Base-by-base conservation (phyloP, 2,329 filamentous ascomycete species). In the Orbilia javanica region DNA sequence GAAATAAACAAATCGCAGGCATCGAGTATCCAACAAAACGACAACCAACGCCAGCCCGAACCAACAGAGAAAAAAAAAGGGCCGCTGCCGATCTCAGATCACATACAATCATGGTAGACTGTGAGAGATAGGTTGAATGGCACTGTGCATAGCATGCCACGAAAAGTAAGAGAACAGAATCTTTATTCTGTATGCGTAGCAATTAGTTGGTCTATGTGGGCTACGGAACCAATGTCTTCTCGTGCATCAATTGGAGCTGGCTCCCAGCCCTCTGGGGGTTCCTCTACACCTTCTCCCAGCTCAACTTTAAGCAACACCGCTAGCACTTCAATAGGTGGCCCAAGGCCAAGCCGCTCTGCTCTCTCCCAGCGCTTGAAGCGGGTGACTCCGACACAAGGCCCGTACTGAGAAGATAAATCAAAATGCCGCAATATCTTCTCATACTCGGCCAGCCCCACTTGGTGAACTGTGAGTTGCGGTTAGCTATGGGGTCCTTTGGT, bases 371-470 rank as follows among this genome's bases (percentile, higher is more conserved):
- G 91, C 85, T 92, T 93, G 81, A 92, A 86, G 57, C 96, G 90
- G 42, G 90, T 85, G 65, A 95, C 93, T 8, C 96, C 96, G 66
- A 97, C 92, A 82, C 93, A 97, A 1, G 96, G 96, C 71, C 96
- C 96, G 84, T 93, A 99, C 82, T 97, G 93, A 77, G 89, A 93
- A 82, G 91, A 96, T 80, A 97, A 91, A 83, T 99, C 96, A 85
- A 96, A 99, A 83, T 97, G 93, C 79, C 95, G 87, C 82, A 98
- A 84, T 27, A 98, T 90, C 86, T 95, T 97, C 87, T 98, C 94
- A 70, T 91, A 87, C 53, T 92, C 80, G 10, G 87, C 88, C 81
- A 98, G 83, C 1, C 87, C 90, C 81, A 91, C 84, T 84, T 97
- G 93, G 82, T 98, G 96, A 39, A 97, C 90, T 86, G 76, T 48